phyloP scores from a whole-genome alignment of 352 stramenopile genomes.

The Globisporangium echinulatum region DNA sequence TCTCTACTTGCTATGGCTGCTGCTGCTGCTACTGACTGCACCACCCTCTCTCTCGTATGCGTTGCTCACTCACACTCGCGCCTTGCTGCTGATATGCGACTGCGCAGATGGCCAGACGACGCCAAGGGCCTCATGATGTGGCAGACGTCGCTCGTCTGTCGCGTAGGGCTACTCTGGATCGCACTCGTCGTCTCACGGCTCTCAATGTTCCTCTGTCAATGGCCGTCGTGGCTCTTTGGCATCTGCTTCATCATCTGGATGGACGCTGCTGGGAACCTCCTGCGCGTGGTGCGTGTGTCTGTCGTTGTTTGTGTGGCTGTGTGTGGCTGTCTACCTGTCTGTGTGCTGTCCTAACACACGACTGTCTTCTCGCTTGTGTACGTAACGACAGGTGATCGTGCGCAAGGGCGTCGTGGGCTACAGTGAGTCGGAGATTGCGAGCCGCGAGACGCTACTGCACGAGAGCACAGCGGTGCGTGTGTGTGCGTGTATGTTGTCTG shows the following conservation, averaged over 20 bases:
- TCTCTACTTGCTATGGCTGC: not conserved
- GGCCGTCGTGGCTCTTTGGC: constrained; percentile 64
- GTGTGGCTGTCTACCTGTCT: not conserved
- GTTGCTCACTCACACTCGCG: too few species aligned
- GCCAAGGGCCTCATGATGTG: constrained; percentile 61
- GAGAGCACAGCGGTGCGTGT: constrained; percentile 44
- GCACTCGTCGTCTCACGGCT: constrained; percentile 50
- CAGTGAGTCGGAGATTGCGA: constrained; percentile 49
- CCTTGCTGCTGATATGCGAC: too few species aligned
- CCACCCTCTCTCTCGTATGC: not conserved
- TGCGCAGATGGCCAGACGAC: constrained; percentile 57
- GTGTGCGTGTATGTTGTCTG: too few species aligned
- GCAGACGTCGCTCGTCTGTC: constrained; percentile 64
- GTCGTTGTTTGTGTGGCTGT: too few species aligned
- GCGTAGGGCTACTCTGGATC: constrained; percentile 63
- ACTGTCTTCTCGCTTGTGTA: too few species aligned
- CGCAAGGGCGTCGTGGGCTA: constrained; percentile 57
- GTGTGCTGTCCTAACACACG: not conserved
- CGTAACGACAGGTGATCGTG: constrained; percentile 32
- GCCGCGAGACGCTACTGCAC: constrained; percentile 55
- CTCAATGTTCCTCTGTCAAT: constrained; percentile 55
- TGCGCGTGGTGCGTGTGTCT: constrained; percentile 30
- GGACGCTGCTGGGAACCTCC: constrained; percentile 51
- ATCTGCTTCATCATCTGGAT: constrained; percentile 75
- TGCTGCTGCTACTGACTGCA: not conserved